Base-by-base conservation (phyloP, 106 monocot species). In the Chionographis japonica region DNA sequence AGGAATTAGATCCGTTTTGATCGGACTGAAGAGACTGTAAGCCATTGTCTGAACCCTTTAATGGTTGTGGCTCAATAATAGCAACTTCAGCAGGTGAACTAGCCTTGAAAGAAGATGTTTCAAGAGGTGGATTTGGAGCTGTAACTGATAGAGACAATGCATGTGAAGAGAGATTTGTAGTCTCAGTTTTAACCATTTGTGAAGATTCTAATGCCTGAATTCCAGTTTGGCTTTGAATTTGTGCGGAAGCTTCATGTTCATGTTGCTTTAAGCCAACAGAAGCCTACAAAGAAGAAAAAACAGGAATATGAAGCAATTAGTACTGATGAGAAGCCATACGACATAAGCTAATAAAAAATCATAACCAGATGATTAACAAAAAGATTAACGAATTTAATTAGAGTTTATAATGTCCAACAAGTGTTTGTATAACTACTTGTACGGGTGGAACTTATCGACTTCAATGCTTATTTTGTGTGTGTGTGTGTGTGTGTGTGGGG, bases 211-310 rank as follows among this genome's bases (percentile, higher is more conserved):
- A 63, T 54, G 62, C 61, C 19, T 72, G 71, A 54, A 20, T 39
- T 58, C 73, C 75, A 37, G 52, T 18, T 56, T 80, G 65, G 52
- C 53, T 69, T 61, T 72, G 76, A 12, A 64, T 53, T 84, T 79
- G 76, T 37, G 67, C 53, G 37, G 54, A 62, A 77, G 76, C 16
- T 54, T 68, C 71, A 13, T 68, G 66, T 37, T 78, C 67, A 41
- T 79, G 74, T 69, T 64, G 52, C 46, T 50, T 66, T 40, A 18
- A 60, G 43, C 62, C 58, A 19, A 67, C 42, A 74, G 73, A 73
- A 73, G 41, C 78, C 86, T 90, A 60, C 52, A 79, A 70, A 35
- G 74, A 65, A 64, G 55, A 27, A 70, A 10, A 16, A 50, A 49
- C 9, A 37, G 41, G 10, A 63, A 50, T 50, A 39, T 38, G 37